Evolutionary conservation across 2,329 filamentous ascomycete species (phyloP), one percentile per base, ranked within the genome.

Genomic region (Coniochaeta sp.): DNA sequence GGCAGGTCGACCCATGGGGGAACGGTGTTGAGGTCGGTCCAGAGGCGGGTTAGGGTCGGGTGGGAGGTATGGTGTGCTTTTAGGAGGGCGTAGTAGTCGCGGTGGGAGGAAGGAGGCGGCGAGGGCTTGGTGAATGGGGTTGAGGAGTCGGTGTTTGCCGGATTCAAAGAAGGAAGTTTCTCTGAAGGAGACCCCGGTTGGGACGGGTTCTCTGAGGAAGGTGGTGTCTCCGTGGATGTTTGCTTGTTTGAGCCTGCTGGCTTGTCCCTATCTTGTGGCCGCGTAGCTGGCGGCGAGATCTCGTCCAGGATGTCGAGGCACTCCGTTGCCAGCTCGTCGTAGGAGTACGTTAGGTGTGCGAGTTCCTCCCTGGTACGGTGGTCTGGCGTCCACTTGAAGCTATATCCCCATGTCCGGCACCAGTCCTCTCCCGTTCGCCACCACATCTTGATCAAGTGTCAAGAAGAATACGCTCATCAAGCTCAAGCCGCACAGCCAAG

Each of bases 1-100:
- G 81, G 81, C 89, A 89, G 93, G 69, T 92, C 85, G 2, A 93
- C 89, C 89, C 89, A 93, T 0, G 82, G 77, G 0, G 89, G 90
- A 4, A 91, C 73, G 0, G 81, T 85, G 61, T 85, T 87, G 60
- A 89, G 78, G 67, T 91, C 79, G 0, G 73, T 70, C 89, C 89
- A 93, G 9, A 93, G 74, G 59, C 80, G 66, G 1, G 68, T 66
- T 2, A 82, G 74, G 43, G 82, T 80, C 26, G 81, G 74, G 65
- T 93, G 82, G 6, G 78, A 75, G 1, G 74, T 69, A 11, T 79
- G 76, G 69, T 91, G 78, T 6, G 87, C 78, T 66, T 77, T 74
- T 1, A 93, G 73, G 9, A 91, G 71, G 67, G 66, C 67, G 57
- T 68, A 70, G 58, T 75, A 70, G 62, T 75, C 74, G 62, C 77